These are phyloP conservation scores for Hypericum androsaemum DNA, from an alignment of 345 rosid species.

Conservation along the genomic window DNA sequence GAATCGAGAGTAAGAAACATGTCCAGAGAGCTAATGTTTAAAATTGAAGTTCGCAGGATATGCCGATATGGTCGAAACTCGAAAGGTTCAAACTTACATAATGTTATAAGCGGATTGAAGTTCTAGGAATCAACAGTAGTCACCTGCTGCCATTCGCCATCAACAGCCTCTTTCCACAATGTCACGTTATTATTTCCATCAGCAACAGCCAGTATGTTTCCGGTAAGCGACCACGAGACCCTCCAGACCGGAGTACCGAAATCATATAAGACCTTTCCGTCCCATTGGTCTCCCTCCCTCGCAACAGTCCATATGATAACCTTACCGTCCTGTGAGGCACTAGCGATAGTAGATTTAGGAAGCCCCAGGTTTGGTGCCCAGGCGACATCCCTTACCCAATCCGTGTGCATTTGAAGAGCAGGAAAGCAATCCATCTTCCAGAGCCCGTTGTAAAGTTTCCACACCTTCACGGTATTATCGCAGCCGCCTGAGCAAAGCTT, in stretches of 20 bases:
- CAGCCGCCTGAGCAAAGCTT: slow-evolving; percentile 23
- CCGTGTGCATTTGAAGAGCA: slow-evolving; percentile 20
- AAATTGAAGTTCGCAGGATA: too few relatives aligned
- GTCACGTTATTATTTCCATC: slow-evolving; percentile 16
- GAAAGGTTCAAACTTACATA: too few relatives aligned
- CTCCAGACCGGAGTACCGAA: slow-evolving; percentile 18
- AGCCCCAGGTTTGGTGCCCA: slow-evolving; percentile 23
- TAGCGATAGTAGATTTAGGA: slow-evolving; percentile 18
- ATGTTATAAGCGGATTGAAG: too few relatives aligned
- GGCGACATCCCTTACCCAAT: slow-evolving; percentile 18
- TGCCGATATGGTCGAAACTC: too few relatives aligned
- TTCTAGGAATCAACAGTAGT: slow-evolving; percentile 11
- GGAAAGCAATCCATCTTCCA: slow-evolving; percentile 23
- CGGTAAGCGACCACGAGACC: slow-evolving; percentile 19
- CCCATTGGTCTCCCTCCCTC: slow-evolving; percentile 18
- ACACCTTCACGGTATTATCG: slow-evolving; percentile 18
- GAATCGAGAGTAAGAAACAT: too few relatives aligned
- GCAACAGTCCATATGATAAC: slow-evolving; percentile 17
- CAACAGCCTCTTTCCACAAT: slow-evolving; percentile 19
- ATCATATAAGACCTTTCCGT: slow-evolving; percentile 15
- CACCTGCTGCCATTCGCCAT: slow-evolving; percentile 23
- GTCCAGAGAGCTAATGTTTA: too few relatives aligned
- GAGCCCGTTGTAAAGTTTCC: slow-evolving; percentile 14
- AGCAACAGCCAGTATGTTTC: slow-evolving; percentile 21
- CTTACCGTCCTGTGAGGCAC: slow-evolving; percentile 20